Percentiles rank a stretch among this genome's conserved stretches.
Evolutionary conservation across 2,329 filamentous ascomycete genomes (phyloP).

Genomic region (Pezicula radicicola): DNA sequence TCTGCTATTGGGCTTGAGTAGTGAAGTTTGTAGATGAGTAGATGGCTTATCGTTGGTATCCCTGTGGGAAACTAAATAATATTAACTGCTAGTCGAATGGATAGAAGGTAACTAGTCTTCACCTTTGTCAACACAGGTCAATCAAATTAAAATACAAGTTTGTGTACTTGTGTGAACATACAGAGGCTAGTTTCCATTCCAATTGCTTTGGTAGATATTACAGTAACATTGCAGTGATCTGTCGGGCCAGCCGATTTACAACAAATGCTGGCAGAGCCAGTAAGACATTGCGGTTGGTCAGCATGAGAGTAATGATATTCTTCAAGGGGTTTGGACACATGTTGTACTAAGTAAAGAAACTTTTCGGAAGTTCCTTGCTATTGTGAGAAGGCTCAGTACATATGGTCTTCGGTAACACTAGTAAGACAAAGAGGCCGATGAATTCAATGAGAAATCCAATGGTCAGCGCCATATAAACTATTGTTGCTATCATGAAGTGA

Average conservation of each 20-base stretch:
- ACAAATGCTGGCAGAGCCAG: background rate
- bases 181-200: background rate
- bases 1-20: background rate
- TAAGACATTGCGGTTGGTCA: background rate
- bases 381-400: background rate
- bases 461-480: background rate
- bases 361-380: background rate
- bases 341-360: background rate
- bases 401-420: background rate
- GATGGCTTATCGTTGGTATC: background rate
- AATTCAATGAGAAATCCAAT: background rate
- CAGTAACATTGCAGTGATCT: background rate
- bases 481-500: background rate
- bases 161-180: background rate
- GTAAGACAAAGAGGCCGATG: background rate
- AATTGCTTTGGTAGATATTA: background rate
- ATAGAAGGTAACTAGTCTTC: background rate
- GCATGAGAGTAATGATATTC: background rate
- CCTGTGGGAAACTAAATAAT: background rate
- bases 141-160: background rate
- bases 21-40: background rate
- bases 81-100: background rate
- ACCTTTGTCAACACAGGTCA: background rate
- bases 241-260: background rate
- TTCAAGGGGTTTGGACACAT: background rate